Evolutionary conservation across 2,329 filamentous ascomycete species (phyloP).

Genomic region (Ceratocystis variospora): DNA sequence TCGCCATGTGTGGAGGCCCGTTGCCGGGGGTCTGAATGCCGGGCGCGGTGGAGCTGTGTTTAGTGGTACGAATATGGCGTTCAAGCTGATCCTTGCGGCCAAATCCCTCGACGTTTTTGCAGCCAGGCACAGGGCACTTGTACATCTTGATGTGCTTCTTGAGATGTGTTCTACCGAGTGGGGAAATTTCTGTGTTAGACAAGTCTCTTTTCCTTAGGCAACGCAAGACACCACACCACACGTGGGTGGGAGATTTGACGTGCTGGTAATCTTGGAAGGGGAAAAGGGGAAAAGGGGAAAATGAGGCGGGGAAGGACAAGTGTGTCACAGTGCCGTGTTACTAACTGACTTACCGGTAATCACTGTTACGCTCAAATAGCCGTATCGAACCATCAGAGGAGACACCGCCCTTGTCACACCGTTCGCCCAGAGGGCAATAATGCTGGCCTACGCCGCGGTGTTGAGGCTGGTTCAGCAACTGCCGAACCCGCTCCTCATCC

Average conservation of each 20-base stretch:
- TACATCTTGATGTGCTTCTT: slow-evolving; percentile 19
- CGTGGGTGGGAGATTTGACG: background rate
- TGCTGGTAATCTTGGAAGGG: background rate
- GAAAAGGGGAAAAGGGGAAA: background rate
- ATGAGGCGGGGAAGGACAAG: background rate
- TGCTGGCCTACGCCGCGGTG: slow-evolving; percentile 17
- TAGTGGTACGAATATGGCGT: slow-evolving; percentile 17
- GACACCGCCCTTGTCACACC: slow-evolving; percentile 17
- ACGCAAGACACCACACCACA: background rate
- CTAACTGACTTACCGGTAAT: slow-evolving; percentile 13
- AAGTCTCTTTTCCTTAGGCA: background rate
- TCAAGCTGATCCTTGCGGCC: slow-evolving; percentile 18
- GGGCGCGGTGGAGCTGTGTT: slow-evolving; percentile 10
- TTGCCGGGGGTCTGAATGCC: background rate
- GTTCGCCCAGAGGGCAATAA: slow-evolving; percentile 13
- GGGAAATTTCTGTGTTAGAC: background rate
- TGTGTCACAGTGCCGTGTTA: background rate
- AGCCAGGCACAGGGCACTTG: slow-evolving; percentile 16
- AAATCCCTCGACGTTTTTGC: slow-evolving; percentile 18
- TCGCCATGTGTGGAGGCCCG: slow-evolving; percentile 1
- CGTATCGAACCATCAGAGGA: slow-evolving; percentile 9
- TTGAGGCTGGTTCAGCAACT: slow-evolving; percentile 17
- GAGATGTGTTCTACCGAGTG: slow-evolving; percentile 13
- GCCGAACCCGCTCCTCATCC: slow-evolving; percentile 15
- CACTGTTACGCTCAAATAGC: slow-evolving; percentile 18